Conservation (phyloP, 257 asterid species). For the Solanum tacnaense region DNA sequence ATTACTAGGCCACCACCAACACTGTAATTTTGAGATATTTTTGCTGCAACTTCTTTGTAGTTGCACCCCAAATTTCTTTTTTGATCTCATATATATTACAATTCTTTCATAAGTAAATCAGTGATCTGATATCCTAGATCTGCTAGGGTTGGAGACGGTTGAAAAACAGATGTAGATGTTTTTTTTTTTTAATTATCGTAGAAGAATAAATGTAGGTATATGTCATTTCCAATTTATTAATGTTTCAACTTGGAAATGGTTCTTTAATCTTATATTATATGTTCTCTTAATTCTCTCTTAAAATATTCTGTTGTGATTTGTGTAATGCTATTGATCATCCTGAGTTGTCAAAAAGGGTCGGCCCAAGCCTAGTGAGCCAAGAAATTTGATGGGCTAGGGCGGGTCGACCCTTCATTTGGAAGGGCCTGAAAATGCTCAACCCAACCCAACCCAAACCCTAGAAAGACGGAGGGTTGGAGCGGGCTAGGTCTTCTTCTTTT, state of each 20-base stretch:
- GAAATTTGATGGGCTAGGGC: too few species aligned
- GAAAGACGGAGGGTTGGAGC: too few species aligned
- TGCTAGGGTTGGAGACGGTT: neutral
- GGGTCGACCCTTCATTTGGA: too few species aligned
- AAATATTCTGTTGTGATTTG: too few species aligned
- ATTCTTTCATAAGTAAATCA: neutral
- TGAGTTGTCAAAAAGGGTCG: too few species aligned
- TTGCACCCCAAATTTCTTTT: neutral
- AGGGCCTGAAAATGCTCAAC: too few species aligned
- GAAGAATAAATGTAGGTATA: neutral
- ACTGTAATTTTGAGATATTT: neutral
- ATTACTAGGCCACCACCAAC: neutral
- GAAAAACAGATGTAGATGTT: neutral
- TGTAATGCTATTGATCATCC: too few species aligned
- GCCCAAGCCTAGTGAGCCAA: too few species aligned
- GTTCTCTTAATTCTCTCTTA: too few species aligned
- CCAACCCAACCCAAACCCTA: too few species aligned
- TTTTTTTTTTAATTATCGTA: neutral
- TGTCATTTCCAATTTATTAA: neutral
- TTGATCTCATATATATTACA: neutral
- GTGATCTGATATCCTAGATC: neutral
- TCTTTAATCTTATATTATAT: neutral
- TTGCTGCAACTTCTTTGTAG: neutral
- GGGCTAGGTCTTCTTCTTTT: too few species aligned
- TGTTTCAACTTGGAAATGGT: neutral